phyloP scores from a whole-genome alignment of 78 protist genomes.

The Dictyostelium citrinum region DNA sequence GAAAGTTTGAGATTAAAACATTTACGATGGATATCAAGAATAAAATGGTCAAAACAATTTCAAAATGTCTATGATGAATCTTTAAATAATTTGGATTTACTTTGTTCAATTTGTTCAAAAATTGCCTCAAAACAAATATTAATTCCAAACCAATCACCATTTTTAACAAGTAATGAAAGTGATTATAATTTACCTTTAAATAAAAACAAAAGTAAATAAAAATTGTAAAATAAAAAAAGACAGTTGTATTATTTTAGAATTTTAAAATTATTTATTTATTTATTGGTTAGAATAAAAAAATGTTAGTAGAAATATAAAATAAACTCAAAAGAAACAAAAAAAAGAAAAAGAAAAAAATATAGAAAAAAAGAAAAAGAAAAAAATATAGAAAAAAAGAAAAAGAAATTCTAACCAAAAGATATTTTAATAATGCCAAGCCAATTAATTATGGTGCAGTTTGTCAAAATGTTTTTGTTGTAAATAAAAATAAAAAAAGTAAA shows the following conservation, averaged over 20 bases:
- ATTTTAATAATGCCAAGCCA: neutral
- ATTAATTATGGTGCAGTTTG: neutral
- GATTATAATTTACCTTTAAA: neutral
- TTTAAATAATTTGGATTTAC: neutral
- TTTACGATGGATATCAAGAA: conserved; percentile 9
- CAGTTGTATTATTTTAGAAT: neutral
- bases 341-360: too few species aligned
- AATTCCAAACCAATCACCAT: neutral
- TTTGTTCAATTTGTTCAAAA: neutral
- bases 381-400: too few species aligned
- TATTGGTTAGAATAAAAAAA: too few species aligned
- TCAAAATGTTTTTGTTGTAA: neutral
- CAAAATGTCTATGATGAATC: neutral
- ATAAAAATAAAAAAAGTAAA: neutral
- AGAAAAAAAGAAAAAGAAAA: too few species aligned
- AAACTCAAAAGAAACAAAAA: too few species aligned
- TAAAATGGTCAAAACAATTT: neutral
- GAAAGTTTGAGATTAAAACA: neutral
- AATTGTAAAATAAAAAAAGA: neutral
- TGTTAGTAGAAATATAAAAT: neutral
- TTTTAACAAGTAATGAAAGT: neutral
- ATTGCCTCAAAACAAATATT: neutral
- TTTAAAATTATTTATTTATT: too few species aligned
- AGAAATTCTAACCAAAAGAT: neutral
- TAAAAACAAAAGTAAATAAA: neutral